These are phyloP conservation scores for Suillus brevipes DNA, from an alignment of 768 basidiomycete species.

Conservation along the genomic window DNA sequence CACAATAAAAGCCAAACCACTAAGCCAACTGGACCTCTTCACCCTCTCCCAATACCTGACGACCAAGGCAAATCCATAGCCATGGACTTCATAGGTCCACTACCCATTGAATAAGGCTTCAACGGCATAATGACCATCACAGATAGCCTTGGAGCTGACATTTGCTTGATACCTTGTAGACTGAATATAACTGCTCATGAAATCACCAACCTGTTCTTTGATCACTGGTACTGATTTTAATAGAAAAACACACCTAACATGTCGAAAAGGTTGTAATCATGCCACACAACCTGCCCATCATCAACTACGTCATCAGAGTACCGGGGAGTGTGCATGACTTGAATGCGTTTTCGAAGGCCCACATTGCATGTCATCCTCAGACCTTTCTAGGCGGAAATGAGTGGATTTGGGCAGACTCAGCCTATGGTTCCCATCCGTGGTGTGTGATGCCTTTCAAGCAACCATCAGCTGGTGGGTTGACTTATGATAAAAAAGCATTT, in stretches of 20 bases:
- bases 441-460: constrained; percentile 29
- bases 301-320: constrained; percentile 17
- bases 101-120: too few relatives aligned
- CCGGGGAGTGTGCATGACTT: constrained; percentile 19
- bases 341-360: constrained; percentile 2
- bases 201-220: too few relatives aligned
- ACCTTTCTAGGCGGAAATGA: constrained; percentile 10
- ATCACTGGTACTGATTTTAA: too few relatives aligned
- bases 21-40: too few relatives aligned
- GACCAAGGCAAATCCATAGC: too few relatives aligned
- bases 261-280: constrained; percentile 10
- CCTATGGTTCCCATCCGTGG: constrained; percentile 20
- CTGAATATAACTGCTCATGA: too few relatives aligned
- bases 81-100: too few relatives aligned
- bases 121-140: too few relatives aligned
- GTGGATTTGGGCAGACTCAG: constrained; percentile 23
- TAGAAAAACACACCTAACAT: neutral
- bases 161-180: too few relatives aligned
- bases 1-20: too few relatives aligned
- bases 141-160: too few relatives aligned
- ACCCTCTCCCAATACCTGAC: too few relatives aligned
- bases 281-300: constrained; percentile 15
- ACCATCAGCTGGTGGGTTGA: constrained; percentile 16
- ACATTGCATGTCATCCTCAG: neutral
- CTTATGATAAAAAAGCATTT: constrained; percentile 19